phyloP scores from a whole-genome alignment of 352 stramenopile species.

The Phytopythium cucurbitacearum region DNA sequence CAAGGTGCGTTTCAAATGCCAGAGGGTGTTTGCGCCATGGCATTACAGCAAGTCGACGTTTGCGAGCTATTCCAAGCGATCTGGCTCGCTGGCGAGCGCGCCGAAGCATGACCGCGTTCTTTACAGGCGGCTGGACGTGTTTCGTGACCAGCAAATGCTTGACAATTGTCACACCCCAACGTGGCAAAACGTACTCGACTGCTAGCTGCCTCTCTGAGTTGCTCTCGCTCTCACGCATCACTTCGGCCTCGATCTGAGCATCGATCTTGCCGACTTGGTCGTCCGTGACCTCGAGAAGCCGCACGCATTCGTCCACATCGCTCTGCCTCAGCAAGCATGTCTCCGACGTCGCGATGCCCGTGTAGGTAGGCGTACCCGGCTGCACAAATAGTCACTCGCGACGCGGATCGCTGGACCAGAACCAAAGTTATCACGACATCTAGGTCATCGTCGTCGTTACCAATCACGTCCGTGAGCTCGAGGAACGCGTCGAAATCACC shows the following conservation, averaged over 20 bases:
- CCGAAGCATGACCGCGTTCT: constrained; percentile 1
- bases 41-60: too few species aligned
- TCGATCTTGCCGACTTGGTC: constrained; percentile 9
- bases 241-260: constrained; percentile 6
- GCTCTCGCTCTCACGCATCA: not conserved
- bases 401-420: too few species aligned
- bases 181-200: constrained; percentile 12
- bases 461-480: too few species aligned
- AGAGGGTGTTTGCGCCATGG: too few species aligned
- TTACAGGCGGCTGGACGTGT: not conserved
- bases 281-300: constrained; percentile 8
- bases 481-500: too few species aligned
- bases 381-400: too few species aligned
- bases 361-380: too few species aligned
- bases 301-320: constrained; percentile 1
- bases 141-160: constrained; percentile 12
- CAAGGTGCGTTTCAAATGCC: too few species aligned
- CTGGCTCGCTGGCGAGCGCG: not conserved
- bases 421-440: too few species aligned
- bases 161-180: constrained; percentile 13
- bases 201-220: constrained; percentile 6
- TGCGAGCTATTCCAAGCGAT: too few species aligned
- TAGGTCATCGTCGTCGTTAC: too few species aligned
- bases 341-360: too few species aligned
- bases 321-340: not conserved